Conservation (phyloP, 2,329 filamentous ascomycete species). For the Clathrospora elynae region DNA sequence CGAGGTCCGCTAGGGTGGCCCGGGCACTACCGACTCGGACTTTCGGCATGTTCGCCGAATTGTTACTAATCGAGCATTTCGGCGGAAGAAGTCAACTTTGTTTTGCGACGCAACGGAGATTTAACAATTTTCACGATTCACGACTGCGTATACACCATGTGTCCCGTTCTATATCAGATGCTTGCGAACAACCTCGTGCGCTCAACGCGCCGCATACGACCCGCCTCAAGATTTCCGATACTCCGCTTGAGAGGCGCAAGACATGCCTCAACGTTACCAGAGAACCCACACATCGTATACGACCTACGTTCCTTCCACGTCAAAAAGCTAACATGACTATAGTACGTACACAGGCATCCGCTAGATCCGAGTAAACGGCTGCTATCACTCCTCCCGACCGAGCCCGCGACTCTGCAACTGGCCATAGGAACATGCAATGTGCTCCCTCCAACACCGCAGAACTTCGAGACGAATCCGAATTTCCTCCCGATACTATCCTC, state of each 20-base stretch:
- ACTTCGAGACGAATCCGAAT: slow-evolving; percentile 60
- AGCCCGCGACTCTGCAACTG: slow-evolving; percentile 59
- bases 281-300: slow-evolving; percentile 51
- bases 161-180: slow-evolving; percentile 26
- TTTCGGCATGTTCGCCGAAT: slow-evolving; percentile 18
- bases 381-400: slow-evolving; percentile 62
- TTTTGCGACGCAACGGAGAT: background rate
- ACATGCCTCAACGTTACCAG: slow-evolving; percentile 49
- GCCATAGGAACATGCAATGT: slow-evolving; percentile 61
- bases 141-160: slow-evolving; percentile 6
- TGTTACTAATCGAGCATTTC: slow-evolving; percentile 16
- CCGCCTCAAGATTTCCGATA: slow-evolving; percentile 15
- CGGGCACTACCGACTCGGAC: too few species aligned
- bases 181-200: slow-evolving; percentile 26
- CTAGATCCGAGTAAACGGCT: slow-evolving; percentile 50
- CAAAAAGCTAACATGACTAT: slow-evolving; percentile 5
- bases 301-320: background rate
- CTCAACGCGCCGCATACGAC: slow-evolving; percentile 23
- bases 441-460: slow-evolving; percentile 62
- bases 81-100: slow-evolving; percentile 6
- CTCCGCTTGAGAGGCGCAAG: slow-evolving; percentile 33
- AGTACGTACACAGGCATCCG: slow-evolving; percentile 59
- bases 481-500: slow-evolving; percentile 63
- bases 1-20: too few species aligned
- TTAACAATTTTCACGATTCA: background rate